Conservation (phyloP, 495 filamentous ascomycete genomes). For the Penicillium samsonianum region DNA sequence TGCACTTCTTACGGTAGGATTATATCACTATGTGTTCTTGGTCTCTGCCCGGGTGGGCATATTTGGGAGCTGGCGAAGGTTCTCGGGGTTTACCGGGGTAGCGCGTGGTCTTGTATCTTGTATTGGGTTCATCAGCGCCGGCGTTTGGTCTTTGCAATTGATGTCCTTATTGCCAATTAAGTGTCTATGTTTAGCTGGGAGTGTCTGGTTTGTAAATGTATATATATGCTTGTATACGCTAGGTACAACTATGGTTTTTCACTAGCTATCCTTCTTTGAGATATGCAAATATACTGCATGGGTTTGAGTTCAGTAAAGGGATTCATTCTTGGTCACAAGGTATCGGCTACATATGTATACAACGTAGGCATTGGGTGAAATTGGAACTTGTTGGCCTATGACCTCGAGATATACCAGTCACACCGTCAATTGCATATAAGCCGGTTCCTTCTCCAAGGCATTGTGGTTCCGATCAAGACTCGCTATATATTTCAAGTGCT, state of each 20-base stretch:
- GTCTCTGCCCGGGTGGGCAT: neutral
- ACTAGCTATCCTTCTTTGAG: neutral
- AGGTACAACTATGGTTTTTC: neutral
- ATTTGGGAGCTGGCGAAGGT: neutral
- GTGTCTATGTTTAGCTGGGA: constrained; percentile 1
- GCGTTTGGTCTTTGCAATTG: constrained; percentile 31
- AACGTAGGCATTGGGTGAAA: neutral
- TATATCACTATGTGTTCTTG: neutral
- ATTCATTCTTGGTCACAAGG: neutral
- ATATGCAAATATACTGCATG: neutral
- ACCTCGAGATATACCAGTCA: neutral
- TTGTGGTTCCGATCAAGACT: neutral
- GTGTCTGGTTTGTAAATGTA: neutral
- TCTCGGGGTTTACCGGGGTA: constrained; percentile 6
- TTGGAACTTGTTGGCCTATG: neutral
- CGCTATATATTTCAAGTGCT: neutral
- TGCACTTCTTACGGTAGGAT: constrained; percentile 73
- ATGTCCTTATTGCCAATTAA: neutral
- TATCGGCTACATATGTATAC: neutral
- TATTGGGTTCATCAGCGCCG: constrained; percentile 35
- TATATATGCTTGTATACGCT: neutral
- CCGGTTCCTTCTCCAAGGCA: neutral
- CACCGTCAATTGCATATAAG: neutral
- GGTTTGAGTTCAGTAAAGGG: neutral
- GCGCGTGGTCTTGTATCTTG: constrained; percentile 22